A percentile compares a stretch with the other conserved stretches of the same genome.
These are phyloP conservation scores for Agastache rugosa DNA, from an alignment of 257 asterid species.

Conservation along the genomic window DNA sequence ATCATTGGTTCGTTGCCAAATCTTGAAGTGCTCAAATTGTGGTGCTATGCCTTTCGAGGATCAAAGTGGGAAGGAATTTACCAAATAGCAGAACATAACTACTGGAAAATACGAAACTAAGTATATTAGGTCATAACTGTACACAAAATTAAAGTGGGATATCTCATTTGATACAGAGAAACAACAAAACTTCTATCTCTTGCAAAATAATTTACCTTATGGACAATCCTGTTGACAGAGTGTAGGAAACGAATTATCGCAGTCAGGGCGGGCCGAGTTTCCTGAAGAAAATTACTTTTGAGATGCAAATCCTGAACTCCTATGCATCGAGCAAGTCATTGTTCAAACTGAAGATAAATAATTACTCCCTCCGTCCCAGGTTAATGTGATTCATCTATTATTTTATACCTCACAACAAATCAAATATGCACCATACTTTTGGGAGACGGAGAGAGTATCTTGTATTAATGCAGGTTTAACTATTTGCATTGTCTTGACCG, in stretches of 20 bases:
- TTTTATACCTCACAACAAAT: too few species aligned
- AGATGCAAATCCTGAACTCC: background rate
- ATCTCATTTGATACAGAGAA: background rate
- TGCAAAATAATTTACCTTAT: background rate
- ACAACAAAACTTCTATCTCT: background rate
- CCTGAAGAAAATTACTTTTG: background rate
- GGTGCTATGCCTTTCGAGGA: too few species aligned
- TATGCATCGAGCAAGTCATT: background rate
- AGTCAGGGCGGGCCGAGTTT: background rate
- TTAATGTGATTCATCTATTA: too few species aligned
- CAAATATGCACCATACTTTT: too few species aligned
- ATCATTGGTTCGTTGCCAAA: too few species aligned
- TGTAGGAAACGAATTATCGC: background rate
- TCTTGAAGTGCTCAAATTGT: too few species aligned
- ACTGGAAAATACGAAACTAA: background rate
- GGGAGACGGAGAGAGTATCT: too few species aligned
- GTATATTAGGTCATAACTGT: background rate
- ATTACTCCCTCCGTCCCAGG: too few species aligned
- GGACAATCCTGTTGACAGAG: background rate
- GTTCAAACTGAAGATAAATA: background rate
- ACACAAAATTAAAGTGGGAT: background rate
- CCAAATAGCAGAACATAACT: background rate
- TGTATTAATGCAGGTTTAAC: conserved; percentile 13
- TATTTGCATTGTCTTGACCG: conserved; percentile 72
- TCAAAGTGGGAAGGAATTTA: too few species aligned